Conservation (phyloP, 305 asterid species). For the Ajuga reptans region DNA sequence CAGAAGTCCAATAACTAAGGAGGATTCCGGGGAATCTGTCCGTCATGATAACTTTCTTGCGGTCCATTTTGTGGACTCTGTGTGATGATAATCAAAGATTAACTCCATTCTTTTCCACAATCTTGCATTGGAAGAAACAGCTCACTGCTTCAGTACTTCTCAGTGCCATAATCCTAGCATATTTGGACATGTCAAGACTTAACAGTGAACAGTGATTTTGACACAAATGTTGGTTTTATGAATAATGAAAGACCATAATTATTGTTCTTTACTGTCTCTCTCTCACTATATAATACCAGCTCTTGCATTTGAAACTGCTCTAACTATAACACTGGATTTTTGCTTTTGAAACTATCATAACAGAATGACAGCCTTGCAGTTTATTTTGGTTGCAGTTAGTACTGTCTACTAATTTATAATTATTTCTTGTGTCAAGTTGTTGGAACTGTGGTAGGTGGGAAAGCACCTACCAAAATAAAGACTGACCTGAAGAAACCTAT, state of each 20-base stretch:
- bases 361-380: not conserved
- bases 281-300: not conserved
- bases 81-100: not conserved
- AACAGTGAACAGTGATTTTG: not conserved
- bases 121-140: conserved; percentile 1
- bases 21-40: not conserved
- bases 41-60: not conserved
- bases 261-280: not conserved
- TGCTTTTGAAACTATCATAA: not conserved
- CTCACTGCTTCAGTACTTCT: conserved; percentile 5
- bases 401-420: conserved; percentile 23
- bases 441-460: conserved; percentile 98
- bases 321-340: not conserved
- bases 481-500: conserved; percentile 98
- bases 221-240: not conserved
- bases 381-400: conserved; percentile 1
- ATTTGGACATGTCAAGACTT: not conserved
- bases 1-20: not conserved
- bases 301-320: not conserved
- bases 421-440: conserved; percentile 59
- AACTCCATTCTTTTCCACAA: not conserved
- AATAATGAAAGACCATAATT: not conserved
- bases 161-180: not conserved
- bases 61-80: not conserved
- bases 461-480: conserved; percentile 94